Evolutionary conservation across 2,329 filamentous ascomycete genomes (phyloP).

Genomic region (Ophiostoma montium): DNA sequence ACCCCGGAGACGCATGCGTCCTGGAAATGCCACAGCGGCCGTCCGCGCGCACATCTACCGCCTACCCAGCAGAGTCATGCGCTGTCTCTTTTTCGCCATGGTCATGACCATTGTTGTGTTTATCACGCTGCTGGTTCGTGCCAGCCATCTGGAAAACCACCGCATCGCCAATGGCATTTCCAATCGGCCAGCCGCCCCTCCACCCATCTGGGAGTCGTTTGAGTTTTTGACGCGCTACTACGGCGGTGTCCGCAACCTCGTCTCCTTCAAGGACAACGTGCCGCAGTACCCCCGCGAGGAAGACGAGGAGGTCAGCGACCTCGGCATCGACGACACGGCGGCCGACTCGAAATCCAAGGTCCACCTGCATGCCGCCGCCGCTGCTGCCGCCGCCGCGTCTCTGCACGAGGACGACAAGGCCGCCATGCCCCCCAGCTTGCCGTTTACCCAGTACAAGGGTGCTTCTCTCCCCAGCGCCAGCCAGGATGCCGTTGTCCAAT

Average conservation of each 20-base stretch:
- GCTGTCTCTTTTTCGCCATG: slow-evolving; percentile 63
- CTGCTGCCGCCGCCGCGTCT: slow-evolving; percentile 1
- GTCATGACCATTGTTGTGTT: slow-evolving; percentile 59
- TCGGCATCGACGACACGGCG: background rate
- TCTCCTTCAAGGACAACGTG: slow-evolving; percentile 48
- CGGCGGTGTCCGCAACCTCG: slow-evolving; percentile 65
- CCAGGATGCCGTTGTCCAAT: slow-evolving; percentile 49
- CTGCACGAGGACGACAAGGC: slow-evolving; percentile 10
- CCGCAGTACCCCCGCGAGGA: slow-evolving; percentile 66
- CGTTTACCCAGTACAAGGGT: slow-evolving; percentile 9
- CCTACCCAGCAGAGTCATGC: slow-evolving; percentile 57
- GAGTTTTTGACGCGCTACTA: slow-evolving; percentile 80
- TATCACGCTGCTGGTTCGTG: slow-evolving; percentile 59
- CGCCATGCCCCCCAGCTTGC: slow-evolving; percentile 13
- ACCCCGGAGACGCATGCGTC: slow-evolving; percentile 12
- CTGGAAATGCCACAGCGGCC: slow-evolving; percentile 10
- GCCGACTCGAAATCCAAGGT: slow-evolving; percentile 10
- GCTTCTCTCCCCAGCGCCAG: slow-evolving; percentile 13
- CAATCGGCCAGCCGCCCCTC: slow-evolving; percentile 45
- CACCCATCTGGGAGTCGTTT: slow-evolving; percentile 71
- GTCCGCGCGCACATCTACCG: slow-evolving; percentile 36
- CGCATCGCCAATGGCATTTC: slow-evolving; percentile 41
- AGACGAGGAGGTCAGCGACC: slow-evolving; percentile 39
- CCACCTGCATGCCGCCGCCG: slow-evolving; percentile 15
- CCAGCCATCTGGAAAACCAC: slow-evolving; percentile 56